Conservation (phyloP, 345 rosid genomes). For the Nasturtium officinale region DNA sequence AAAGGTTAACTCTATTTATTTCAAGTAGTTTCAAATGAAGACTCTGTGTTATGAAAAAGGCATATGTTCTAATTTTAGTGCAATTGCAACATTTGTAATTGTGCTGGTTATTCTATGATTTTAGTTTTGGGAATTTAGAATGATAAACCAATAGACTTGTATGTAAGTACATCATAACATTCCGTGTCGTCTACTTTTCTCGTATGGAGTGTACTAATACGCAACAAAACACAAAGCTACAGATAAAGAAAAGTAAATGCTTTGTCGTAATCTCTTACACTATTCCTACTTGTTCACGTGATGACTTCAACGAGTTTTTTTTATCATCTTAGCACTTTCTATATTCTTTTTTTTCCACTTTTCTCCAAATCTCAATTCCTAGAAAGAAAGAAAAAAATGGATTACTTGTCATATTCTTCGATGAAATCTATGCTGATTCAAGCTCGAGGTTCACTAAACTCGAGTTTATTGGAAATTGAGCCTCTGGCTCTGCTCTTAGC, state of each 20-base stretch:
- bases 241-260: background rate
- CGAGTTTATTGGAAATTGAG: constrained; percentile 64
- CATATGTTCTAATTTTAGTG: background rate
- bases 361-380: constrained; percentile 2
- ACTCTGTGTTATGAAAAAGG: background rate
- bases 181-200: background rate
- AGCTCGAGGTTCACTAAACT: constrained; percentile 60
- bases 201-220: background rate
- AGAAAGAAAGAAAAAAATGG: constrained; percentile 32
- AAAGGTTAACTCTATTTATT: background rate
- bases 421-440: constrained; percentile 41
- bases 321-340: constrained; percentile 5
- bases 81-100: background rate
- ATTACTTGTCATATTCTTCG: constrained; percentile 36
- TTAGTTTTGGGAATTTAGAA: too few relatives aligned
- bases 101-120: too few relatives aligned
- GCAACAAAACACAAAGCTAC: constrained; percentile 37
- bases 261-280: background rate
- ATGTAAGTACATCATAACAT: too few relatives aligned
- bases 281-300: constrained; percentile 7
- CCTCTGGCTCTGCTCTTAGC: constrained; percentile 65
- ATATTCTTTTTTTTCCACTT: background rate
- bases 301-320: constrained; percentile 3
- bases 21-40: background rate
- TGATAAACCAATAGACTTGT: background rate